phyloP scores from a whole-genome alignment of 1,284 basidiomycete species.

The Chalciporus sp. region DNA sequence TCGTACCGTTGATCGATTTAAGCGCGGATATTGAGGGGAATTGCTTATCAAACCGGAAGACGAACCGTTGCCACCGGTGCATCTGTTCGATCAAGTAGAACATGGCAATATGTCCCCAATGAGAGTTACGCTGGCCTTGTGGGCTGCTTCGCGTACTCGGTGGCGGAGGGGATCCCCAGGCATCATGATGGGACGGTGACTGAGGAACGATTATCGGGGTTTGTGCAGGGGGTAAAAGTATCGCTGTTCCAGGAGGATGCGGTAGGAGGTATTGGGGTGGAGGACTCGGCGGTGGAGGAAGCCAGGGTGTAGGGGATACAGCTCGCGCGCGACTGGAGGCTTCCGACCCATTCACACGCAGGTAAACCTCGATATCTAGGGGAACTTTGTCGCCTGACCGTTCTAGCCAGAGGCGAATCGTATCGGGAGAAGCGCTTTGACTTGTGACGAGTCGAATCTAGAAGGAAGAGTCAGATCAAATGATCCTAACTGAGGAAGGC shows the following conservation, averaged over 20 bases:
- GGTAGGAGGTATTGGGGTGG: conserved; percentile 43
- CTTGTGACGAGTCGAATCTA: conserved; percentile 74
- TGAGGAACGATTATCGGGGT: conserved; percentile 39
- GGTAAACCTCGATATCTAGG: conserved; percentile 75
- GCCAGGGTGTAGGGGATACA: conserved; percentile 42
- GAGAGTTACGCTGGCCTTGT: conserved; percentile 46
- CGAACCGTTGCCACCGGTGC: conserved; percentile 76
- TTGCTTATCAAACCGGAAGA: conserved; percentile 74
- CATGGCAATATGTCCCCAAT: conserved; percentile 78
- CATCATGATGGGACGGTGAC: conserved; percentile 37
- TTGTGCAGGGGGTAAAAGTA: conserved; percentile 41
- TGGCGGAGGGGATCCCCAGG: conserved; percentile 31
- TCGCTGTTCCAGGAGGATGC: conserved; percentile 36
- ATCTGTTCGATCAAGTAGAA: conserved; percentile 77
- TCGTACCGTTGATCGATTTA: conserved; percentile 66
- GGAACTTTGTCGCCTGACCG: conserved; percentile 67
- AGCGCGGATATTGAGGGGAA: conserved; percentile 71
- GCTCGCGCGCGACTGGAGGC: conserved; percentile 31
- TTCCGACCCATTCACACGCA: conserved; percentile 49
- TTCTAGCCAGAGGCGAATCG: conserved; percentile 76
- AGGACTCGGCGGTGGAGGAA: conserved; percentile 36
- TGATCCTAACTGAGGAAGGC: conserved; percentile 1
- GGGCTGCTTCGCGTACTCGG: conserved; percentile 29
- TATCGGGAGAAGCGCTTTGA: conserved; percentile 70
- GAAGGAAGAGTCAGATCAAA: conserved; percentile 13